Conservation (phyloP, 176 grass and related monocot genomes). For the Triticum timopheevii region DNA sequence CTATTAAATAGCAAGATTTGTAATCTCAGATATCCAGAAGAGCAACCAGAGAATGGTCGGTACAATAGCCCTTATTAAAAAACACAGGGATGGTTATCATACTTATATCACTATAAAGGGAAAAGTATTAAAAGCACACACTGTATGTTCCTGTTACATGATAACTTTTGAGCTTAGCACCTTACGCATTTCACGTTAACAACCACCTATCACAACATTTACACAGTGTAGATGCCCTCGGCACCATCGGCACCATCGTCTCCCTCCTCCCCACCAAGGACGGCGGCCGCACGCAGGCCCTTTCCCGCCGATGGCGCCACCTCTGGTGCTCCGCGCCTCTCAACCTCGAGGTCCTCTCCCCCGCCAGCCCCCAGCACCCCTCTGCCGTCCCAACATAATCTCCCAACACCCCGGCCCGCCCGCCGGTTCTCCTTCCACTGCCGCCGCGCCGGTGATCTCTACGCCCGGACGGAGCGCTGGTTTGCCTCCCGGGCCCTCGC, state of each 20-base stretch:
- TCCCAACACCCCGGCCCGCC: not conserved
- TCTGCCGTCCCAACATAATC: not conserved
- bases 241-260: not conserved
- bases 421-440: not conserved
- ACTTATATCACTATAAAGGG: not conserved
- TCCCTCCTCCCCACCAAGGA: not conserved
- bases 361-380: fast-evolving
- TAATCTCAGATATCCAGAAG: not conserved
- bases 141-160: not conserved
- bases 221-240: not conserved
- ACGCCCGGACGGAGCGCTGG: not conserved
- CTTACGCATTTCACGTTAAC: not conserved
- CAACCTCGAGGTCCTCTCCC: not conserved
- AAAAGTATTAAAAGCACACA: not conserved
- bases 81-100: not conserved
- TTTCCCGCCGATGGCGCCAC: not conserved
- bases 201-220: not conserved
- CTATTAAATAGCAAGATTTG: not conserved
- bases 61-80: not conserved
- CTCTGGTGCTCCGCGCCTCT: not conserved
- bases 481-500: not conserved
- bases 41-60: not conserved
- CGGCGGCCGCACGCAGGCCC: not conserved
- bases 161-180: not conserved
- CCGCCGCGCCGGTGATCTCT: not conserved